Evolutionary conservation across 768 basidiomycete species (phyloP), one percentile per base, ranked within the genome.

Genomic region (Boletus eberwhitei): DNA sequence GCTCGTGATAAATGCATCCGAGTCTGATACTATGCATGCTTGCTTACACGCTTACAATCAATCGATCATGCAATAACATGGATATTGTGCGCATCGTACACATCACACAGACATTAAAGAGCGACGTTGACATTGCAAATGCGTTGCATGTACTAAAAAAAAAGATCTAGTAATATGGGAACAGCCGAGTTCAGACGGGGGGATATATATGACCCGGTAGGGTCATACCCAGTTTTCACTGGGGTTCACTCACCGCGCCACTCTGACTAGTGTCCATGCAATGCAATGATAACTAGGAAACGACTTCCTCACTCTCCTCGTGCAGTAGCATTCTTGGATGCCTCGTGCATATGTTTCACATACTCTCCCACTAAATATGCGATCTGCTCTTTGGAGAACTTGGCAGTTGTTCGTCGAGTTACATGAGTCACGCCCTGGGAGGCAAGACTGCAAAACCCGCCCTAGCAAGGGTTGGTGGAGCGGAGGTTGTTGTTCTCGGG

Each of bases 221-320:
- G n/a, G n/a, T n/a, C n/a, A n/a, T n/a, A n/a, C n/a, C n/a, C n/a
- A n/a, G n/a, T n/a, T n/a, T n/a, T n/a, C n/a, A n/a, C n/a, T n/a
- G n/a, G n/a, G n/a, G 8, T 53, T 52, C 19, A 34, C 52, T 58
- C 45, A 55, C 44, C 12, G 11, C 41, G 29, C 21, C 21, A 8
- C 43, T 5, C 38, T 37, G 44, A n/a, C 45, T 26, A 11, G 19
- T 26, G 31, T 35, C 17, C 7, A 14, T 38, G 31, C 2, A 36
- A 50, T 17, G 13, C 8, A 13, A 48, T 46, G 53, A 19, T n/a
- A 43, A 21, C 21, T 34, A 95, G 90, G 96, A 98, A 80, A 74
- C 85, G 4, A 0, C 76, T 98, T 4, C 90, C 95, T 13, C 96
- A 98, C 67, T 93, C 94, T 9, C 87, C 97, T n/a, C 83, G 97